Conservation (phyloP, 139 green algal genomes). For the Tetraselmis chui region DNA sequence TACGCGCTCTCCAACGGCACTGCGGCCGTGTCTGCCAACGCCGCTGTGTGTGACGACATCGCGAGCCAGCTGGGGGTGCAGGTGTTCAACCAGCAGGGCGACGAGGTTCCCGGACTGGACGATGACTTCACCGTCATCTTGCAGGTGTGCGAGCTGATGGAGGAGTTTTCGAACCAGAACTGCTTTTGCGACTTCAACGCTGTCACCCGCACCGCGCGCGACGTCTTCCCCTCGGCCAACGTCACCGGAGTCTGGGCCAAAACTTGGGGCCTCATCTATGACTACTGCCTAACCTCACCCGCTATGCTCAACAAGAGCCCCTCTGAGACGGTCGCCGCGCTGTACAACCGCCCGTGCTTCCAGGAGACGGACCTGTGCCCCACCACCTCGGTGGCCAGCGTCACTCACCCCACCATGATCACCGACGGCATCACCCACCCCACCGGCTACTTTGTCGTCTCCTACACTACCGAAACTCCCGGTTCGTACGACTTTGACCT, state of each 20-base stretch:
- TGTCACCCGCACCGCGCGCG: neutral
- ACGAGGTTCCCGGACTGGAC: neutral
- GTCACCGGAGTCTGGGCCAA: neutral
- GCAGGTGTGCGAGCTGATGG: neutral
- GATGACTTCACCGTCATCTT: neutral
- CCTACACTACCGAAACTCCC: neutral
- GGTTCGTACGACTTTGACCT: neutral
- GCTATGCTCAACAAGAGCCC: neutral
- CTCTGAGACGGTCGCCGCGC: neutral
- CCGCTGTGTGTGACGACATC: neutral
- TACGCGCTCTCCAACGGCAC: neutral
- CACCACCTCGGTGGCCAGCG: neutral
- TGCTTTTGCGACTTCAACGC: neutral
- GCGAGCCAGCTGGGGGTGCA: neutral
- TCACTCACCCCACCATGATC: neutral
- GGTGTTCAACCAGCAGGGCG: neutral
- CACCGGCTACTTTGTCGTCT: neutral
- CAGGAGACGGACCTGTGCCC: neutral
- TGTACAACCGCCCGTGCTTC: neutral
- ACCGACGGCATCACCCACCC: neutral
- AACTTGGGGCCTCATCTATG: neutral
- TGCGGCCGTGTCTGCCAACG: neutral
- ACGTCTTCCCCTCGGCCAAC: neutral
- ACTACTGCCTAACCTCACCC: neutral
- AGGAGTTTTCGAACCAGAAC: neutral